Evolutionary conservation across 345 rosid species (phyloP), one percentile per base, ranked within the genome.

Genomic region (Eucalyptus virginea): DNA sequence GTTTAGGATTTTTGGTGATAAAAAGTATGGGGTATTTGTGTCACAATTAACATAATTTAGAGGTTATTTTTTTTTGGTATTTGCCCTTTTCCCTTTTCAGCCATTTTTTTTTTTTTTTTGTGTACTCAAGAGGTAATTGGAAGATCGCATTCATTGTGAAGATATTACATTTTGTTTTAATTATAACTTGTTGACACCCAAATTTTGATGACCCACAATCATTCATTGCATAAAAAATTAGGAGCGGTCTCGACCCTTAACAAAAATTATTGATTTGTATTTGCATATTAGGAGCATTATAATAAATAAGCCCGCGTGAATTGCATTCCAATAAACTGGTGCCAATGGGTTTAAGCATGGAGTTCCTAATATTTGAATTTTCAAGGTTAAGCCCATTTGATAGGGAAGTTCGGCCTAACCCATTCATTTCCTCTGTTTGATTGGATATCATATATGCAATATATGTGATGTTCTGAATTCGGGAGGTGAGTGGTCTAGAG

Each of bases 31-130:
- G 3, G 13, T 56, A 56, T 23, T 56, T 24, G 62, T 56, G 62
- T 56, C 62, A 24, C 0, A 4, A 0, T 23, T 9, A 2, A 56
- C 28, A 56, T 9, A 56, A 5, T 56, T 24, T 56, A 56, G 30
- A 23, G 14, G 62, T 23, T 56, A 4, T 24, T 56, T 24, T 56
- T 45, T 52, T 56, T 5, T 24, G 0, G 13, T 24, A 56, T 24
- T 56, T 56, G 30, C 30, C 30, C 62, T 24, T 56, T 56, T 56
- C 6, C 30, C 9, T 23, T 56, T 56, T 56, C 28, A 56, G 6
- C 0, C 0, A 0, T 52, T 19, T 52, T 56, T 23, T 54, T 54
- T 54, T 52, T 7, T 54, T 23, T 21, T 8, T 2, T 56, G 13
- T 56, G 14, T 10, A 56, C 62, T 56, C 62, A 24, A 56, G 62